Conservation (phyloP, 768 basidiomycete genomes). For the Boletus huronensis region DNA sequence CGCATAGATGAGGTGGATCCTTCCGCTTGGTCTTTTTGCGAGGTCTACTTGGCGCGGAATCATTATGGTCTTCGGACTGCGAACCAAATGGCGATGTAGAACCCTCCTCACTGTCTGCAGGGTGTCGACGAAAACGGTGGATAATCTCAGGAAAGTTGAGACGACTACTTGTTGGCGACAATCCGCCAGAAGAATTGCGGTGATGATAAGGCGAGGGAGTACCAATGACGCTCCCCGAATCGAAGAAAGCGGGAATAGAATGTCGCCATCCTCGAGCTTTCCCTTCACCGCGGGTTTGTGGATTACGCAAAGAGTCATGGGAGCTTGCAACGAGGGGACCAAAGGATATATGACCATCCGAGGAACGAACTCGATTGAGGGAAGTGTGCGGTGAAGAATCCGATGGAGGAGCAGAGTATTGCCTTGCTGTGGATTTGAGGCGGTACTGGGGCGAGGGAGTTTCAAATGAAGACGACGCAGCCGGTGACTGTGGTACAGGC, state of each 20-base stretch:
- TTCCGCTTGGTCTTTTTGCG: conserved; percentile 9
- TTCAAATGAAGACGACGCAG: conserved; percentile 15
- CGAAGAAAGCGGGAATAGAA: conserved; percentile 27
- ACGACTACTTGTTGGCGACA: conserved; percentile 45
- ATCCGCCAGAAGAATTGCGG: conserved; percentile 26
- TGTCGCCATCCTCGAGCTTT: conserved; percentile 26
- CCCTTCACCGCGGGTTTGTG: conserved; percentile 43
- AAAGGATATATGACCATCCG: conserved; percentile 54
- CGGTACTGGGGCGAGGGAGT: conserved; percentile 7
- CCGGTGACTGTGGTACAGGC: conserved; percentile 11
- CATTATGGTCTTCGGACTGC: conserved; percentile 40
- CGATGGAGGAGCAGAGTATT: conserved; percentile 34
- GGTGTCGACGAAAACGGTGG: conserved; percentile 33
- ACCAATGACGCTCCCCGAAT: conserved; percentile 35
- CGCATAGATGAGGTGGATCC: conserved; percentile 25
- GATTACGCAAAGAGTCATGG: conserved; percentile 46
- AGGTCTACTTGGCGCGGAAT: conserved; percentile 21
- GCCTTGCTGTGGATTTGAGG: conserved; percentile 15
- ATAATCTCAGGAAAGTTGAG: conserved; percentile 38
- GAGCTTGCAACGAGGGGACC: conserved; percentile 51
- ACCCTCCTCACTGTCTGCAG: conserved; percentile 45
- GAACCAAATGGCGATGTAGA: conserved; percentile 46
- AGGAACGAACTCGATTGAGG: conserved; percentile 36
- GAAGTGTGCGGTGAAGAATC: conserved; percentile 41
- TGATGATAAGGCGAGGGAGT: conserved; percentile 34